A percentile compares a stretch with the other conserved stretches of the same genome.
phyloP scores from a whole-genome alignment of 2,329 filamentous ascomycete genomes.

The Leptosphaerulina australis region DNA sequence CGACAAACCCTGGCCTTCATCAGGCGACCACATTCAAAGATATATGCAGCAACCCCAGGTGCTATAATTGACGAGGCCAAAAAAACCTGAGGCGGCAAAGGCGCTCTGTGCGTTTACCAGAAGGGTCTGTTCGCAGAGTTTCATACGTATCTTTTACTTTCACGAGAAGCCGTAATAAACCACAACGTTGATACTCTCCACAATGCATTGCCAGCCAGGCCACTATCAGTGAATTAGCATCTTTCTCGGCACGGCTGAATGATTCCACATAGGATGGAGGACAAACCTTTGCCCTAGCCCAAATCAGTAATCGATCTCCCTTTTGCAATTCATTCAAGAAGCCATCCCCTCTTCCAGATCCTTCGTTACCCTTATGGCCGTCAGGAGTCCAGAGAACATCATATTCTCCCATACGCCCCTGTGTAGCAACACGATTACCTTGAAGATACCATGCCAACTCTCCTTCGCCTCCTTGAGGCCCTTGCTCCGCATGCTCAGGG shows the following conservation, averaged over 20 bases:
- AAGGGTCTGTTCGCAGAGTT: too few species aligned
- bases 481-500: conserved; percentile 23
- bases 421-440: conserved; percentile 35
- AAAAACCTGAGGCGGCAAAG: too few species aligned
- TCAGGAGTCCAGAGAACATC: conserved; percentile 28
- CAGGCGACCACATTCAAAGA: too few species aligned
- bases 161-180: conserved; percentile 32
- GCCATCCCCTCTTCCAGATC: conserved; percentile 34
- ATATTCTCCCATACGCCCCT: conserved; percentile 15
- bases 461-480: conserved; percentile 33
- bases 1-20: too few species aligned
- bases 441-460: conserved; percentile 43
- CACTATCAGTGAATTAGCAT: conserved; percentile 27
- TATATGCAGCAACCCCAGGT: too few species aligned
- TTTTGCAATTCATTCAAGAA: conserved; percentile 34
- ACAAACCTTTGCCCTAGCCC: conserved; percentile 41
- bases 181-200: conserved; percentile 27
- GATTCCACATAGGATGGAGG: conserved; percentile 4
- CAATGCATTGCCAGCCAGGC: conserved; percentile 38
- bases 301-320: conserved; percentile 38
- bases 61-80: too few species aligned
- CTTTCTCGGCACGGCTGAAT: too few species aligned
- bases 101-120: too few species aligned
- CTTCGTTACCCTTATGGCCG: conserved; percentile 26
- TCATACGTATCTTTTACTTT: neutral